Conservation (phyloP, 2,329 filamentous ascomycete species). For the Talaromyces sp. region DNA sequence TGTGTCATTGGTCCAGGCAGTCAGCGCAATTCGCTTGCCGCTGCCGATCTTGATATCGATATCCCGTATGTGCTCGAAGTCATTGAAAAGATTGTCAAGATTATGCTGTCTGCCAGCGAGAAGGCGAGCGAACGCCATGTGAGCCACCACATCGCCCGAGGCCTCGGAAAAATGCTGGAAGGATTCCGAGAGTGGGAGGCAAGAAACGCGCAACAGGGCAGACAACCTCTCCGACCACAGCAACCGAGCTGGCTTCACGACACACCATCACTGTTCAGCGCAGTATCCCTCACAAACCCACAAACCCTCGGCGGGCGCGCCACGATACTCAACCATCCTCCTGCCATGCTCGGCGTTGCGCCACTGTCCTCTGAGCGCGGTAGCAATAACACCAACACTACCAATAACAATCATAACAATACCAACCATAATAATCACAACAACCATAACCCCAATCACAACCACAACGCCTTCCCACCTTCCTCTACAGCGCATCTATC, state of each 20-base stretch:
- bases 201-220: conserved; percentile 21
- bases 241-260: conserved; percentile 26
- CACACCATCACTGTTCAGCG: conserved; percentile 33
- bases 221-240: conserved; percentile 24
- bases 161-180: conserved; percentile 38
- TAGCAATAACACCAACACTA: conserved; percentile 1
- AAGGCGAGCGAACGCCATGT: conserved; percentile 40
- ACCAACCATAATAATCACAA: conserved; percentile 3
- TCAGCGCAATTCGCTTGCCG: conserved; percentile 39
- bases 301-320: conserved; percentile 37
- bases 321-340: conserved; percentile 31
- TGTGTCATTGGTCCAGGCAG: conserved; percentile 33
- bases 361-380: conserved; percentile 39
- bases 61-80: conserved; percentile 34
- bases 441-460: conserved; percentile 18
- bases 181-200: conserved; percentile 41
- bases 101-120: conserved; percentile 39
- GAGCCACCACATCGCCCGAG: conserved; percentile 39
- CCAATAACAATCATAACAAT: background rate
- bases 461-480: conserved; percentile 25
- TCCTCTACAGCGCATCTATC: conserved; percentile 21
- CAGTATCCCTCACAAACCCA: conserved; percentile 35
- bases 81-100: conserved; percentile 33
- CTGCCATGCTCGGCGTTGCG: conserved; percentile 36
- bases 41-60: conserved; percentile 34